Conservation (phyloP, 148 eudicot genomes). For the Nyssa sinensis region DNA sequence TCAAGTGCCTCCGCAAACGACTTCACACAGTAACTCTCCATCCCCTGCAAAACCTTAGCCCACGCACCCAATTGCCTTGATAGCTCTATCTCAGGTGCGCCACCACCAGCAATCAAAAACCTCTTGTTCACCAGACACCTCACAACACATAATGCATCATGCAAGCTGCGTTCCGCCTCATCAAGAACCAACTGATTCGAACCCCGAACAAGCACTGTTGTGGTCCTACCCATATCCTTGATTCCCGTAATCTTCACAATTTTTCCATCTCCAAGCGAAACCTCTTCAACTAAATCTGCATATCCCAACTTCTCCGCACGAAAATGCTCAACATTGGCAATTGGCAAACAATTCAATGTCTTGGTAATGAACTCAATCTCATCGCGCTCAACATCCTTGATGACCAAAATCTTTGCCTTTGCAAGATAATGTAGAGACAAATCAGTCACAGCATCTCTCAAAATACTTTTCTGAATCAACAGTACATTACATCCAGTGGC, state of each 20-base stretch:
- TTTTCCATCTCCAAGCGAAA: conserved; percentile 76
- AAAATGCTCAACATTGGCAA: conserved; percentile 91
- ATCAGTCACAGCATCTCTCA: conserved; percentile 96
- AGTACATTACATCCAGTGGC: conserved; percentile 91
- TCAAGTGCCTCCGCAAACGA: conserved; percentile 95
- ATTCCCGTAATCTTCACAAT: conserved; percentile 89
- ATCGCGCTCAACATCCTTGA: conserved; percentile 94
- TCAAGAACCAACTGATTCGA: conserved; percentile 88
- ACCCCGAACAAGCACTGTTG: conserved; percentile 86
- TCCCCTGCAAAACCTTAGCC: conserved; percentile 92
- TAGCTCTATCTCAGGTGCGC: conserved; percentile 95
- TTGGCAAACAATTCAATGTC: conserved; percentile 89
- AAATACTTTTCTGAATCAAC: conserved; percentile 94
- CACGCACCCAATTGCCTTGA: conserved; percentile 94
- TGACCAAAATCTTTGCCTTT: conserved; percentile 90
- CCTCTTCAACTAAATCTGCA: conserved; percentile 93
- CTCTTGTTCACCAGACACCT: conserved; percentile 89
- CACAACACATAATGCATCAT: conserved; percentile 96
- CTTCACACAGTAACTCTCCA: conserved; percentile 86
- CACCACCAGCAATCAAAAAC: conserved; percentile 96
- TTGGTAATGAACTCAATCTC: conserved; percentile 97
- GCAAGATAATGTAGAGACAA: conserved; percentile 93
- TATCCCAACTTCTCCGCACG: conserved; percentile 82
- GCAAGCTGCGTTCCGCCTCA: conserved; percentile 97
- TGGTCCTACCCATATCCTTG: conserved; percentile 89